These are phyloP conservation scores for Apophysomyces elegans DNA, from an alignment of 371 early-diverging fungal genomes.

Conservation along the genomic window DNA sequence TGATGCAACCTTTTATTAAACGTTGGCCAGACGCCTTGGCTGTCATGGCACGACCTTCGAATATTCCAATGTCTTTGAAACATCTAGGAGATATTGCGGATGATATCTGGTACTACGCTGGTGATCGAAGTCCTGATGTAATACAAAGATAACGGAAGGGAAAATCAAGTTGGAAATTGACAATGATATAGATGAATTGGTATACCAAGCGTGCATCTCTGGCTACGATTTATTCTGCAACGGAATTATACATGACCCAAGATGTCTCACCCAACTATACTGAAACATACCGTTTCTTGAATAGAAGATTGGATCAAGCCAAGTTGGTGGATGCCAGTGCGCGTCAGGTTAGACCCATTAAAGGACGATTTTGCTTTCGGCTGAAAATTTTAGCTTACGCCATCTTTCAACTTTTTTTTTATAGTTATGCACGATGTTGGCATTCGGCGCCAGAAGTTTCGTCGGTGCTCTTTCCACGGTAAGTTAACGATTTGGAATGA, in stretches of 20 bases:
- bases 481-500: conserved; percentile 17
- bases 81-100: conserved; percentile 78
- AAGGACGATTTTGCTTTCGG: conserved; percentile 1
- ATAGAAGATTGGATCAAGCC: conserved; percentile 75
- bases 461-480: conserved; percentile 43
- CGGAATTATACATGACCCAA: conserved; percentile 90
- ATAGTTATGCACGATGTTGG: conserved; percentile 49
- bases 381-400: background rate
- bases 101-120: conserved; percentile 89
- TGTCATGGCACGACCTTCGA: conserved; percentile 77
- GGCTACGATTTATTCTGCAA: conserved; percentile 81
- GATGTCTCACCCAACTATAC: conserved; percentile 75
- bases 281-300: conserved; percentile 79
- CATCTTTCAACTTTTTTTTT: background rate
- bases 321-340: conserved; percentile 63
- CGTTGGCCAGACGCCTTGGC: conserved; percentile 91
- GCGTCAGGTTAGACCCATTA: conserved; percentile 42
- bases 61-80: conserved; percentile 69
- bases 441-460: conserved; percentile 50
- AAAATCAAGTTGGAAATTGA: background rate
- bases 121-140: conserved; percentile 84
- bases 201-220: conserved; percentile 83
- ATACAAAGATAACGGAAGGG: conserved; percentile 16
- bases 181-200: conserved; percentile 77
- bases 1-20: conserved; percentile 72